Evolutionary conservation across 257 asterid species (phyloP).

Genomic region (Orobanche coerulescens): DNA sequence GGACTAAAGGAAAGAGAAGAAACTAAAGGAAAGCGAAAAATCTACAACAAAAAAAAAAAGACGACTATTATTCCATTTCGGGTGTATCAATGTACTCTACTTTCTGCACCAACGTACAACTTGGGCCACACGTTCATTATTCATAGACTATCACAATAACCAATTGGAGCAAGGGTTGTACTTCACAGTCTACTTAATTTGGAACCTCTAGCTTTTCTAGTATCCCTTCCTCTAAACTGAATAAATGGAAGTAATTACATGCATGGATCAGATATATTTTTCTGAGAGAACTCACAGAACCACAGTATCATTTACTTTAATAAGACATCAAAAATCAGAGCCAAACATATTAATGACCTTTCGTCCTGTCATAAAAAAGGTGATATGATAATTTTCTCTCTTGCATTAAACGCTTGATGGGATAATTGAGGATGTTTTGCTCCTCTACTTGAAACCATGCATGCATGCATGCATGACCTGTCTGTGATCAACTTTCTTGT

Average conservation of each 20-base stretch:
- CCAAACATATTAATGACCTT: slow-evolving; percentile 12
- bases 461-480: no score
- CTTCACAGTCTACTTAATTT: not conserved
- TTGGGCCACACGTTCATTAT: not conserved
- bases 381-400: not conserved
- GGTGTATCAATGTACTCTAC: not conserved
- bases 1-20: no score
- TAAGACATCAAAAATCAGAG: slow-evolving; percentile 20
- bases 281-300: not conserved
- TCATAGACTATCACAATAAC: not conserved
- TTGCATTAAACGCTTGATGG: not conserved
- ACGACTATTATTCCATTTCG: not conserved
- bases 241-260: not conserved
- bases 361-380: slow-evolving; percentile 1
- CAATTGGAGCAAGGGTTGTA: slow-evolving; percentile 3
- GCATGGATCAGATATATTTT: not conserved
- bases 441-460: slow-evolving; percentile 2
- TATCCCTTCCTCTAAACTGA: not conserved
- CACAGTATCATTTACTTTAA: not conserved
- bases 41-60: no score
- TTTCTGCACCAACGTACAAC: not conserved
- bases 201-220: not conserved
- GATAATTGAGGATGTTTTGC: not conserved
- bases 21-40: no score
- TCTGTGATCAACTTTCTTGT: not conserved